Base-by-base conservation (phyloP, 192 early-diverging fungal species). In the Coemansia sp. region DNA sequence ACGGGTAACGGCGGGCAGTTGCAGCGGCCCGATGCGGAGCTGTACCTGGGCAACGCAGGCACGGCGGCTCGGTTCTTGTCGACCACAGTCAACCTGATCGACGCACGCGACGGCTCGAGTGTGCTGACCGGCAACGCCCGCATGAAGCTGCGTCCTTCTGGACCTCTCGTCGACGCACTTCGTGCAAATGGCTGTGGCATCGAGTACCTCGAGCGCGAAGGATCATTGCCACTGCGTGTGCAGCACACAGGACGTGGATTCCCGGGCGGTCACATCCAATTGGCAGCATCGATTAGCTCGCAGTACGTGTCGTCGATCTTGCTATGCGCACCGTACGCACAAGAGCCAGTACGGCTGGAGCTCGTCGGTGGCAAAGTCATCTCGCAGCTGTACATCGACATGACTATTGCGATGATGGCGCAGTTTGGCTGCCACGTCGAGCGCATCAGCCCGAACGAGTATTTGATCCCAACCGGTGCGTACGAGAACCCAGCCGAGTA, bases 371-470 rank as follows among this genome's bases (percentile, higher is more conserved):
- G 93, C 39, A 87, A 94, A 61, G 95, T 99, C 27, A 93, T 99
- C 53, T 95, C 93, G 38, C 93, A 96, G 71, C 94, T 92, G 10
- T 99, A 99, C 82, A 99, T 99, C 66, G 95, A 99, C 76, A 98
- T 99, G 97, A 99, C 97, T 4, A 89, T 96, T 49, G 87, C 92
- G 32, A 98, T 98, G 96, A 98, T 98, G 96, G 85, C 84, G 57
- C 88, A 90, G 19, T 99, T 99, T 70, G 97, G 97, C 43, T 85
- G 92, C 59, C 56, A 77, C 6, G 93, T 95, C 51, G 79, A 89
- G 64, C 85, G 90, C 19, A 62, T 90, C 2, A 74, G 85, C 32
- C 81, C 86, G 55, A 95, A 93, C 75, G 87, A 85, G 37, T 99
- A 99, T 74, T 64, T 86, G 20, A 91, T 99, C 51, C 92, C 95